These are phyloP conservation scores for Beauveria caledonica DNA, from an alignment of 2,329 filamentous ascomycete genomes.

Conservation along the genomic window DNA sequence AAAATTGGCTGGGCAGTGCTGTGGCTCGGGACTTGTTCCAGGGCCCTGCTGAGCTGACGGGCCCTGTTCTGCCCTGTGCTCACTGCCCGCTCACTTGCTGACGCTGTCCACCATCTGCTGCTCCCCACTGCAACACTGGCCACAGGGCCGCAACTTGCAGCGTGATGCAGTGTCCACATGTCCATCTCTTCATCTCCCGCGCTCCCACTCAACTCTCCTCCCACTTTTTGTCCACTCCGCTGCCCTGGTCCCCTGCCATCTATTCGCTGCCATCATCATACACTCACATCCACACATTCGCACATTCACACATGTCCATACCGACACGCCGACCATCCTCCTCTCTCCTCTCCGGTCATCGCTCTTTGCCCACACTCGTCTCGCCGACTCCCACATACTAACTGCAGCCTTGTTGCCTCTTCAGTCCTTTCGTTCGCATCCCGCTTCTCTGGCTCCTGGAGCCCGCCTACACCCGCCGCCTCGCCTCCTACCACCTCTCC, in stretches of 20 bases:
- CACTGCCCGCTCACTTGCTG: no score
- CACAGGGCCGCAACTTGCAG: no score
- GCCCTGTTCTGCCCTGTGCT: not conserved
- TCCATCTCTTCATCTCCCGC: not conserved
- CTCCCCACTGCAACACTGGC: no score
- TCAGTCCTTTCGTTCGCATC: slow-evolving; percentile 85
- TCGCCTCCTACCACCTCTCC: slow-evolving; percentile 29
- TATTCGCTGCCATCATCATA: not conserved
- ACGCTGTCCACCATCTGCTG: not conserved
- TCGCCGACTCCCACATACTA: not conserved
- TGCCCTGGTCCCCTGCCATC: not conserved
- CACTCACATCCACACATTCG: not conserved
- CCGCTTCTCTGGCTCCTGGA: slow-evolving; percentile 52
- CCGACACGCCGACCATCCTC: not conserved
- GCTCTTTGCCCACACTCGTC: no score
- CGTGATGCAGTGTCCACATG: no score
- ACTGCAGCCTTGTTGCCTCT: slow-evolving; percentile 5
- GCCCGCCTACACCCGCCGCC: slow-evolving; percentile 34
- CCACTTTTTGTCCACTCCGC: not conserved
- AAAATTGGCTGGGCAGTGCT: no score
- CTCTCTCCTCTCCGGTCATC: not conserved
- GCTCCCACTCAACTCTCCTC: not conserved
- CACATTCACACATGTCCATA: not conserved
- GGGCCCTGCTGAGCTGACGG: not conserved
- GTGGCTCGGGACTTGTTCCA: not conserved